Conservation (phyloP, 2,329 filamentous ascomycete species). For the Falciphora oryzae region DNA sequence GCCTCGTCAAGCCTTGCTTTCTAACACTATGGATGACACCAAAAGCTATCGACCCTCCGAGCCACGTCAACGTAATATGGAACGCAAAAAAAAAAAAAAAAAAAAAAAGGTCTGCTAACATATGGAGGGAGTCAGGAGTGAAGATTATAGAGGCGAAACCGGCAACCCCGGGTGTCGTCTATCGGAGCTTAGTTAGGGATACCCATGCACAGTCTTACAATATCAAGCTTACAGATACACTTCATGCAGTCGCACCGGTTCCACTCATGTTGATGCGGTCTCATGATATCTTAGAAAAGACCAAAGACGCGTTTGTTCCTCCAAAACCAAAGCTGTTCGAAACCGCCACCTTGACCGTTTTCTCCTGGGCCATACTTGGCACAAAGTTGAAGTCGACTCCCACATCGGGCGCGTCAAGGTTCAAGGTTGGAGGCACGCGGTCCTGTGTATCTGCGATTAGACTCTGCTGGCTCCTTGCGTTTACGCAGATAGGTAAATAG, state of each 20-base stretch:
- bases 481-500: background rate
- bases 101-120: background rate
- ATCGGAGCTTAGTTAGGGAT: background rate
- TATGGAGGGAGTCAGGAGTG: too few relatives aligned
- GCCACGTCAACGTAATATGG: too few relatives aligned
- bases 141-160: too few relatives aligned
- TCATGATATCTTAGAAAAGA: slow-evolving; percentile 48
- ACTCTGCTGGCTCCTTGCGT: background rate
- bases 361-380: slow-evolving; percentile 63
- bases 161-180: too few relatives aligned
- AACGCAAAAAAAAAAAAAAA: background rate
- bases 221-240: background rate
- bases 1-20: too few relatives aligned
- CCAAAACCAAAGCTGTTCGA: slow-evolving; percentile 98
- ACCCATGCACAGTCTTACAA: background rate
- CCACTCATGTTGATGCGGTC: background rate
- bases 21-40: too few relatives aligned
- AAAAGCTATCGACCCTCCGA: too few relatives aligned
- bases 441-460: slow-evolving; percentile 45
- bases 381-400: slow-evolving; percentile 83
- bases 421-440: slow-evolving; percentile 78
- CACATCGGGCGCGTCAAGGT: slow-evolving; percentile 62
- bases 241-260: background rate
- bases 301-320: slow-evolving; percentile 87
- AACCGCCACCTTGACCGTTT: slow-evolving; percentile 65